Conservation (phyloP, 192 early-diverging fungal genomes). For the Linnemannia zychae region DNA sequence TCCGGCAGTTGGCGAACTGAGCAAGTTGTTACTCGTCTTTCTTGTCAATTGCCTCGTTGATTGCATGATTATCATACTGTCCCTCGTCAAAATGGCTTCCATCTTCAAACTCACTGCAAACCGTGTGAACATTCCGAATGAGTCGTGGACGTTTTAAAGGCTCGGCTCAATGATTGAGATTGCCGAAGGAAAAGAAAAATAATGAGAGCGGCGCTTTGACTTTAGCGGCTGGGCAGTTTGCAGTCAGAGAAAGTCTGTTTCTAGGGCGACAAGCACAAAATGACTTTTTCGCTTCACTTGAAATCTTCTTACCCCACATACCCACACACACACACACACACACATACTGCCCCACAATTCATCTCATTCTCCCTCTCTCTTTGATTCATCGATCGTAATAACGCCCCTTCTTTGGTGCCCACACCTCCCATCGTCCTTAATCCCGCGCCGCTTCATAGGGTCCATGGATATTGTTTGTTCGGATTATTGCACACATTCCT, state of each 20-base stretch:
- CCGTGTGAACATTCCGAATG: background rate
- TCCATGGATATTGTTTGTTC: background rate
- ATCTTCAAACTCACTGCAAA: too few relatives aligned
- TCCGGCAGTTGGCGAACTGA: too few relatives aligned
- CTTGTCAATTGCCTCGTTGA: background rate
- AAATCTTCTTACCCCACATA: background rate
- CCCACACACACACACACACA: too few relatives aligned
- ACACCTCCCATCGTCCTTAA: too few relatives aligned
- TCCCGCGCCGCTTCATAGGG: too few relatives aligned
- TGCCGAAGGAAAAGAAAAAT: background rate
- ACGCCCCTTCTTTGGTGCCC: background rate
- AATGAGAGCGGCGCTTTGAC: background rate
- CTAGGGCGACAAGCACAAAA: background rate
- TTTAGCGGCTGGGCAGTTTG: background rate
- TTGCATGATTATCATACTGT: background rate
- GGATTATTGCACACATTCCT: background rate
- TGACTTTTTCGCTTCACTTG: background rate
- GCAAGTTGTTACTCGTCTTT: too few relatives aligned
- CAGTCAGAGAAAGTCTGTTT: background rate
- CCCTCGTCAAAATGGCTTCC: background rate
- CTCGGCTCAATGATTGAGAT: background rate
- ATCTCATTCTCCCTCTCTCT: background rate
- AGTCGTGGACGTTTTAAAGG: background rate
- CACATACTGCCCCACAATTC: background rate
- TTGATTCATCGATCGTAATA: background rate